phyloP scores from a whole-genome alignment of 2,329 filamentous ascomycete species.

The Sarocladium brachiariae region DNA sequence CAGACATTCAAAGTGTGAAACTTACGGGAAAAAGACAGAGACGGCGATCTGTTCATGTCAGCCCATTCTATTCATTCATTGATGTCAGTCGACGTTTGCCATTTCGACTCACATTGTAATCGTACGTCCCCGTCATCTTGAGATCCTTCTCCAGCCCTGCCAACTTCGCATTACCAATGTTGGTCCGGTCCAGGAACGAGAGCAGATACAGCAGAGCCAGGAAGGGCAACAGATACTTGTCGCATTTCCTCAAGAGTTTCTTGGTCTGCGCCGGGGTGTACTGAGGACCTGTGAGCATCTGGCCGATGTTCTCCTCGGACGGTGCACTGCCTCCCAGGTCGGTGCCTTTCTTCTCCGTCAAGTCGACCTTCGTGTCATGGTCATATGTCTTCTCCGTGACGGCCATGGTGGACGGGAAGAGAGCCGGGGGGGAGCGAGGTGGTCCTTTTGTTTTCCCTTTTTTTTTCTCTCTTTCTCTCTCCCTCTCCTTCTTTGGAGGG shows the following conservation, averaged over 20 bases:
- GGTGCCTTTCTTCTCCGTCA: not conserved
- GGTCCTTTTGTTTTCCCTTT: too few relatives aligned
- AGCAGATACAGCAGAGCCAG: constrained; percentile 53
- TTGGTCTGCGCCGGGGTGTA: constrained; percentile 27
- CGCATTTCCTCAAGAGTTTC: constrained; percentile 44
- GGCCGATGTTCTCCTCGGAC: constrained; percentile 7
- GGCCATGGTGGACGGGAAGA: not conserved
- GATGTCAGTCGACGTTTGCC: too few relatives aligned
- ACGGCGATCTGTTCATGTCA: constrained; percentile 29
- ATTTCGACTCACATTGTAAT: constrained; percentile 28
- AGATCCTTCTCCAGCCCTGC: constrained; percentile 40
- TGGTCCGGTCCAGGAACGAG: constrained; percentile 38
- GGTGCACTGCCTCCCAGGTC: constrained; percentile 1
- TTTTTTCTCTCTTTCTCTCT: too few relatives aligned
- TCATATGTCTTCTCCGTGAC: not conserved
- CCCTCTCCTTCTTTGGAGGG: too few relatives aligned
- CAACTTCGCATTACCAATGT: constrained; percentile 51
- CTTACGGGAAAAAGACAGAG: constrained; percentile 41
- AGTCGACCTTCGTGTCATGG: not conserved
- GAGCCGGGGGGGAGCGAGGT: not conserved
- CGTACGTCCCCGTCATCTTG: constrained; percentile 25
- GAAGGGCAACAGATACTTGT: constrained; percentile 51
- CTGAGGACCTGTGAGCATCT: constrained; percentile 7
- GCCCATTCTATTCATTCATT: not conserved
- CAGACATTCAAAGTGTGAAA: too few relatives aligned